These are phyloP conservation scores for Tolypocladium ophioglossoides DNA, from an alignment of 2,329 filamentous ascomycete species.

Conservation along the genomic window DNA sequence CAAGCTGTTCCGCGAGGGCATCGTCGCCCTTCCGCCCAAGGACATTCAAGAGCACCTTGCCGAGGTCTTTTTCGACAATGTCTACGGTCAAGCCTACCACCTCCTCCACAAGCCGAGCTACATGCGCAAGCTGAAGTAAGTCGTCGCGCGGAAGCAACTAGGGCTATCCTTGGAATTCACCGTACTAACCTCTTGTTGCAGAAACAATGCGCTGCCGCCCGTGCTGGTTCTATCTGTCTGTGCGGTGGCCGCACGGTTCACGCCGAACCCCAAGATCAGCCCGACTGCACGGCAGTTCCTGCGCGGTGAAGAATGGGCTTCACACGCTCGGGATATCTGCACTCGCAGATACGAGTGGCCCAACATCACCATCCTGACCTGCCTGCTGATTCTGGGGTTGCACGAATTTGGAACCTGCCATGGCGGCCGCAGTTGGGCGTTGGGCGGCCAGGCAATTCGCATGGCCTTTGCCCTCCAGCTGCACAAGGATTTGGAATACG, in stretches of 20 bases:
- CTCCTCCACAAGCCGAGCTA: slow-evolving; percentile 95
- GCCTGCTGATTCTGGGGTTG: slow-evolving; percentile 75
- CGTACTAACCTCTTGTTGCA: slow-evolving; percentile 3
- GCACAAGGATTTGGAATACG: slow-evolving; percentile 81
- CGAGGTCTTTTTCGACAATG: slow-evolving; percentile 89
- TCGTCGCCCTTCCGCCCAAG: slow-evolving; percentile 69
- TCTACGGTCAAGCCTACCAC: slow-evolving; percentile 93
- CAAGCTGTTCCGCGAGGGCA: slow-evolving; percentile 69
- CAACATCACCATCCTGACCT: slow-evolving; percentile 91
- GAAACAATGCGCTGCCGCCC: slow-evolving; percentile 58
- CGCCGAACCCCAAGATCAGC: slow-evolving; percentile 71
- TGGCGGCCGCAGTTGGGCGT: slow-evolving; percentile 88
- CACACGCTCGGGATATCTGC: slow-evolving; percentile 76
- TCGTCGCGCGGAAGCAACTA: slow-evolving; percentile 5
- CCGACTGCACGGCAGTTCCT: slow-evolving; percentile 66
- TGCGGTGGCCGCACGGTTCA: slow-evolving; percentile 90
- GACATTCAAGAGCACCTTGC: slow-evolving; percentile 90
- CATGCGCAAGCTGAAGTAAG: slow-evolving; percentile 71
- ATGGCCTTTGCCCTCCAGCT: slow-evolving; percentile 96
- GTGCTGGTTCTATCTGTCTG: slow-evolving; percentile 91
- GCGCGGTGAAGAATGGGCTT: slow-evolving; percentile 85
- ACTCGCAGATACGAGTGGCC: slow-evolving; percentile 84
- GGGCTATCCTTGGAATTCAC: neutral
- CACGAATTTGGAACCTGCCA: slow-evolving; percentile 98
- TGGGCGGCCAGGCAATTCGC: slow-evolving; percentile 86